phyloP scores from a whole-genome alignment of 441 rosid species.

The Iberis amara region DNA sequence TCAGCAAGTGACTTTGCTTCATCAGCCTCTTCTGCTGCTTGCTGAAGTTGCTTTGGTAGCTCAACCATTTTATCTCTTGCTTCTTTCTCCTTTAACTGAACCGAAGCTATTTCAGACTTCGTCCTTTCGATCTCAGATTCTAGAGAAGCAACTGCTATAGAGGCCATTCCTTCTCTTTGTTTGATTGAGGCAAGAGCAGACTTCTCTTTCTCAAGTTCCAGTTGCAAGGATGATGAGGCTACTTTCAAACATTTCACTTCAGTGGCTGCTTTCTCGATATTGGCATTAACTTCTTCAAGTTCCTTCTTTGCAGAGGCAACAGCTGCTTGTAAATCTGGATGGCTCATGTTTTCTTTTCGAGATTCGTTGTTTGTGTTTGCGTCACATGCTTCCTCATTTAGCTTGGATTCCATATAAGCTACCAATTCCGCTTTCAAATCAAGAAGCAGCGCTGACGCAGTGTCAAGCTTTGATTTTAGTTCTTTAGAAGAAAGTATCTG shows the following conservation, averaged over 20 bases:
- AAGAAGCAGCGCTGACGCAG: constrained; percentile 60
- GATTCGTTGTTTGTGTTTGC: constrained; percentile 22
- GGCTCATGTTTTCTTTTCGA: constrained; percentile 39
- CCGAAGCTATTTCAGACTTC: constrained; percentile 49
- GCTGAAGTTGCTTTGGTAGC: constrained; percentile 73
- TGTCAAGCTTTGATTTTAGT: constrained; percentile 62
- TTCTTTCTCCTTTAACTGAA: constrained; percentile 74
- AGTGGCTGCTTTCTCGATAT: constrained; percentile 64
- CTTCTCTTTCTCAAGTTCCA: constrained; percentile 70
- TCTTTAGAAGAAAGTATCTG: constrained; percentile 69
- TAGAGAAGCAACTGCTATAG: constrained; percentile 67
- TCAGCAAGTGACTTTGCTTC: constrained; percentile 62
- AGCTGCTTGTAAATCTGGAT: constrained; percentile 47
- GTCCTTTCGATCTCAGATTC: constrained; percentile 70
- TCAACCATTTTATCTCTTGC: constrained; percentile 56
- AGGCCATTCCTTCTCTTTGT: constrained; percentile 91
- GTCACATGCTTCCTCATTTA: constrained; percentile 44
- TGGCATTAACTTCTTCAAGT: constrained; percentile 66
- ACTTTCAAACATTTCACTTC: constrained; percentile 70
- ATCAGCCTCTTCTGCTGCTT: constrained; percentile 76
- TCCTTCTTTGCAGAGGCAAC: constrained; percentile 74
- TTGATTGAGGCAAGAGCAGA: constrained; percentile 46
- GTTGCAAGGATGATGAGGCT: constrained; percentile 54
- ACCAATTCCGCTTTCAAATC: constrained; percentile 79
- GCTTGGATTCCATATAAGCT: constrained; percentile 77